Evolutionary conservation across 1,139 yeast genomes (phyloP).

Genomic region (Geotrichum reessii): DNA sequence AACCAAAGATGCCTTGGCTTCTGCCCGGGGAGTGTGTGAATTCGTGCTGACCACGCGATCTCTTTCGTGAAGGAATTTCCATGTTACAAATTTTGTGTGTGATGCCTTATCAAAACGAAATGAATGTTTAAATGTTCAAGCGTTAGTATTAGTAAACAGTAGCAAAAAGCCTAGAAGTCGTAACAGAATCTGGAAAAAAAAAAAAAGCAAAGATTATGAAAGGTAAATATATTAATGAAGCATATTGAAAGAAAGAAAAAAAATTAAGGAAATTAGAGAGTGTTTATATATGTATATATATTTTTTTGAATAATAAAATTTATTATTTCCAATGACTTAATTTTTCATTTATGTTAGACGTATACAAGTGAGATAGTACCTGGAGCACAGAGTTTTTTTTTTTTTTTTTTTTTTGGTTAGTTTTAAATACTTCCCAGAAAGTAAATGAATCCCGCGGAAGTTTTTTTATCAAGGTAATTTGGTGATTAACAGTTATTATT

Average conservation of each 20-base stretch:
- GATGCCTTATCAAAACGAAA: neutral
- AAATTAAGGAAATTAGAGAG: neutral
- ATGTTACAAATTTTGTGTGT: neutral
- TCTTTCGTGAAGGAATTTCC: neutral
- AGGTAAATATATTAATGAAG: neutral
- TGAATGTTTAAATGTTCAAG: neutral
- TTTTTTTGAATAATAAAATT: neutral
- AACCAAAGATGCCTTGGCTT: conserved; percentile 24
- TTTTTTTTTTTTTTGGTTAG: neutral
- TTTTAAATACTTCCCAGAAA: neutral
- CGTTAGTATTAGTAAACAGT: neutral
- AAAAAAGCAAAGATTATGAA: neutral
- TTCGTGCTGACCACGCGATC: conserved; percentile 11
- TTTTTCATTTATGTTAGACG: neutral
- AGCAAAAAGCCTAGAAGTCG: neutral
- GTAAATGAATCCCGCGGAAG: neutral
- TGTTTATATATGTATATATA: neutral
- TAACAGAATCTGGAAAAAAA: neutral
- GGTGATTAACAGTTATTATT: neutral
- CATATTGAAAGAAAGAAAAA: neutral
- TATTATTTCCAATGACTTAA: neutral
- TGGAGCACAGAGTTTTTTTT: neutral
- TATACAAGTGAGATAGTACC: neutral
- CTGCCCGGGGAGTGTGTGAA: conserved; percentile 14
- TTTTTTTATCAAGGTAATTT: neutral